Percentiles rank a stretch among this genome's conserved stretches.
Conservation (phyloP, 1,284 basidiomycete species). For the Papiliotrema flavescens region DNA sequence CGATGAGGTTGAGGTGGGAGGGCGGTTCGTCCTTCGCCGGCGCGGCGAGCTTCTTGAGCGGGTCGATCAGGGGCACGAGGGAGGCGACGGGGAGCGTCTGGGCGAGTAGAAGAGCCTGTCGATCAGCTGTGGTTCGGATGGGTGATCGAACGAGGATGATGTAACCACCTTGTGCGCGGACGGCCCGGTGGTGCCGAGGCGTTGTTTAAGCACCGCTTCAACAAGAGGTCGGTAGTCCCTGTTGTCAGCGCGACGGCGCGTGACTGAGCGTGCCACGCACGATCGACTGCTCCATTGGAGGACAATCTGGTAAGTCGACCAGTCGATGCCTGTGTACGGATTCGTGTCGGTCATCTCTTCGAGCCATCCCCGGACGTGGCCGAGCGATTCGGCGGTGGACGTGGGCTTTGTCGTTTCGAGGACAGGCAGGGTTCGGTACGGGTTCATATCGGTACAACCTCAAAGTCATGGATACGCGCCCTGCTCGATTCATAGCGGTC, state of each 20-base stretch:
- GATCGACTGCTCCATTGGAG: background rate
- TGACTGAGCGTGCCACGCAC: background rate
- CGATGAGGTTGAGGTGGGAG: constrained; percentile 2
- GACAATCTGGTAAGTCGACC: background rate
- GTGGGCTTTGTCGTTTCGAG: background rate
- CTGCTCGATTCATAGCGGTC: too few relatives aligned
- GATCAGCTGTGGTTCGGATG: background rate
- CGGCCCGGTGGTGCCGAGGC: background rate
- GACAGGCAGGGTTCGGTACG: background rate
- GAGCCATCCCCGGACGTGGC: constrained; percentile 1
- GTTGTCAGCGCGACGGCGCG: background rate
- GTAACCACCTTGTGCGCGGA: constrained; percentile 1
- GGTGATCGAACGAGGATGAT: background rate
- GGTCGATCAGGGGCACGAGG: constrained; percentile 2
- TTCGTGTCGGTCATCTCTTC: background rate
- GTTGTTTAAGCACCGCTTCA: background rate
- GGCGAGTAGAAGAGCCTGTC: constrained; percentile 8
- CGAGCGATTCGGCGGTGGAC: background rate
- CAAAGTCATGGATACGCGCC: too few relatives aligned
- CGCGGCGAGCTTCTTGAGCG: constrained; percentile 1
- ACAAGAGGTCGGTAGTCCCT: constrained; percentile 1
- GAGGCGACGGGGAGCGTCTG: constrained; percentile 4
- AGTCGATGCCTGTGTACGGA: constrained; percentile 2
- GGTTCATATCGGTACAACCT: background rate
- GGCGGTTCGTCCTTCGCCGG: background rate